phyloP scores from a whole-genome alignment of 352 stramenopile genomes.

The Globisporangium middletonii region DNA sequence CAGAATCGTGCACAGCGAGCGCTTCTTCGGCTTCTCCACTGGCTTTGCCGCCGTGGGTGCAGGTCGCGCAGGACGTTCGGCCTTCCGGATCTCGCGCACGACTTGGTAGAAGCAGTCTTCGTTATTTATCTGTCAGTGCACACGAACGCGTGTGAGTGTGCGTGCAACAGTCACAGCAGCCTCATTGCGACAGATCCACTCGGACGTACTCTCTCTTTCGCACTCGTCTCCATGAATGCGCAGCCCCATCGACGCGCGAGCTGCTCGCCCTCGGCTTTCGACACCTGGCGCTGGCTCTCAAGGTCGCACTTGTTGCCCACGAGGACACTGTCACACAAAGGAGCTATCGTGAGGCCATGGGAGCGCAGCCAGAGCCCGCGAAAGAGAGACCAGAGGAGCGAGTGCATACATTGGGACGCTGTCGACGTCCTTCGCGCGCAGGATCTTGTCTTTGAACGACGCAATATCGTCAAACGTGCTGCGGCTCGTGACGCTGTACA shows the following conservation, averaged over 20 bases:
- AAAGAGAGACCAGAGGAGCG: neutral
- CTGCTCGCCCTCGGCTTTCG: constrained; percentile 50
- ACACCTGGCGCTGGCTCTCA: constrained; percentile 67
- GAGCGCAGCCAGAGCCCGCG: no score
- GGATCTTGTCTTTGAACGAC: constrained; percentile 88
- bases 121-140: constrained; percentile 63
- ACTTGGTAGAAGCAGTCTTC: constrained; percentile 89
- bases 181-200: neutral
- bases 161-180: constrained; percentile 2
- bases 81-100: constrained; percentile 81
- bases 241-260: constrained; percentile 76
- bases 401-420: constrained; percentile 66
- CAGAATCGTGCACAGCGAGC: constrained; percentile 43
- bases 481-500: constrained; percentile 87
- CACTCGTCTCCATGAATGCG: constrained; percentile 85
- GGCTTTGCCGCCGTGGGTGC: constrained; percentile 26
- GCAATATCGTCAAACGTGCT: constrained; percentile 89
- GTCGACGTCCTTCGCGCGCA: constrained; percentile 85
- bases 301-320: constrained; percentile 89
- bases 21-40: constrained; percentile 56
- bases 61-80: constrained; percentile 52
- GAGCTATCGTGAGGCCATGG: neutral
- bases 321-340: constrained; percentile 41
- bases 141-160: constrained; percentile 1
- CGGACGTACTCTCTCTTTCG: constrained; percentile 72